Percentiles rank a stretch among this genome's conserved stretches.
These are phyloP conservation scores for Stemphylium vesicarium DNA, from an alignment of 2,329 filamentous ascomycete genomes.

Conservation along the genomic window DNA sequence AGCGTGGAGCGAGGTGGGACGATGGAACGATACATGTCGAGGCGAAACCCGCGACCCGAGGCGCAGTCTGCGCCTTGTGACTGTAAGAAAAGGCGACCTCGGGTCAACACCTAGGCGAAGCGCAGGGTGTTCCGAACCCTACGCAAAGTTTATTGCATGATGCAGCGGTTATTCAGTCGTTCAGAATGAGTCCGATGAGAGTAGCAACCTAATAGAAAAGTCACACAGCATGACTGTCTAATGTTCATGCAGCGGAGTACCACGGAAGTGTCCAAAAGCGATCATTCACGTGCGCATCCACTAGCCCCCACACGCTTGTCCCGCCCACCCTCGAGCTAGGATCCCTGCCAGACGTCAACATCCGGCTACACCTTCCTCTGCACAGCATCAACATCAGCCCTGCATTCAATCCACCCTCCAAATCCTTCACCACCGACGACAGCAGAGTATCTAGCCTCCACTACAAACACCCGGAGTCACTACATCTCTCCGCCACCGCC, in stretches of 20 bases:
- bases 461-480: too few relatives aligned
- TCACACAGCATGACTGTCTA: constrained; percentile 1
- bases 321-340: constrained; percentile 5
- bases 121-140: neutral
- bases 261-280: constrained; percentile 8
- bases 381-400: neutral
- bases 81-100: constrained; percentile 1
- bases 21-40: constrained; percentile 35
- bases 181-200: neutral
- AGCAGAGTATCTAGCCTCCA: neutral
- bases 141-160: neutral
- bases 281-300: constrained; percentile 16
- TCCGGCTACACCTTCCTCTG: constrained; percentile 18
- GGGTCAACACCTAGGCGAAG: neutral
- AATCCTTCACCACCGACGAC: neutral
- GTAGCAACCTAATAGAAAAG: neutral
- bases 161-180: too few relatives aligned
- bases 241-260: constrained; percentile 19
- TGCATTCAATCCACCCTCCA: too few relatives aligned
- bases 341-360: constrained; percentile 29
- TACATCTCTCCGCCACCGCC: too few relatives aligned
- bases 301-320: constrained; percentile 3
- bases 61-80: constrained; percentile 15
- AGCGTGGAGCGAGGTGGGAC: constrained; percentile 41
- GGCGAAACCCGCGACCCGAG: constrained; percentile 7